These are phyloP conservation scores for Hypsizygus ulmarius DNA, from an alignment of 1,284 basidiomycete species.

Conservation along the genomic window DNA sequence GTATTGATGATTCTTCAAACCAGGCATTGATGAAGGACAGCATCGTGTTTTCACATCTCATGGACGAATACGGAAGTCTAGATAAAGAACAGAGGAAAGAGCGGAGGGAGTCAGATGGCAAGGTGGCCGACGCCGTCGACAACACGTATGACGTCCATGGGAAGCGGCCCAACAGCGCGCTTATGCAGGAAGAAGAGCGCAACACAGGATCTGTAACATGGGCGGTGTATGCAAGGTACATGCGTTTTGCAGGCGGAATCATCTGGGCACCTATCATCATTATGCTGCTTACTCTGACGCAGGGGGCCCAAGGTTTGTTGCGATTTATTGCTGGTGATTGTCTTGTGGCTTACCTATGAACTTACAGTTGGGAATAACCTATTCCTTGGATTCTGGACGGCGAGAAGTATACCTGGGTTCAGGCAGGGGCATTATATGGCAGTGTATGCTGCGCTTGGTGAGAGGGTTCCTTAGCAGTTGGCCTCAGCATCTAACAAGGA, in stretches of 20 bases:
- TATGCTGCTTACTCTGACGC: constrained; percentile 31
- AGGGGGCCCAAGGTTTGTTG: constrained; percentile 38
- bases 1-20: too few species aligned
- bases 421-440: constrained; percentile 62
- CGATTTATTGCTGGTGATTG: background rate
- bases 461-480: background rate
- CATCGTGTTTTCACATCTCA: constrained; percentile 53
- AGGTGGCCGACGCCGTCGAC: constrained; percentile 24
- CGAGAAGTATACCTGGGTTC: constrained; percentile 42
- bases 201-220: constrained; percentile 50
- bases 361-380: constrained; percentile 40
- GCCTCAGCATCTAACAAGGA: background rate
- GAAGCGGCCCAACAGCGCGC: constrained; percentile 23
- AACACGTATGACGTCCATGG: constrained; percentile 25
- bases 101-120: constrained; percentile 4
- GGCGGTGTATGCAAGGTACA: constrained; percentile 51
- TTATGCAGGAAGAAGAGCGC: constrained; percentile 58
- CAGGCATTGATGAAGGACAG: constrained; percentile 52
- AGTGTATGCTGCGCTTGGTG: constrained; percentile 62
- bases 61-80: constrained; percentile 57
- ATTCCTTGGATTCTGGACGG: constrained; percentile 50
- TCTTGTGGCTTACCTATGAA: background rate
- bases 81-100: constrained; percentile 24
- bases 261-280: constrained; percentile 45
- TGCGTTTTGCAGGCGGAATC: constrained; percentile 49